Percentiles rank a stretch among this genome's conserved stretches.
Conservation (phyloP, 495 filamentous ascomycete genomes). For the Daldinia vernicosa region DNA sequence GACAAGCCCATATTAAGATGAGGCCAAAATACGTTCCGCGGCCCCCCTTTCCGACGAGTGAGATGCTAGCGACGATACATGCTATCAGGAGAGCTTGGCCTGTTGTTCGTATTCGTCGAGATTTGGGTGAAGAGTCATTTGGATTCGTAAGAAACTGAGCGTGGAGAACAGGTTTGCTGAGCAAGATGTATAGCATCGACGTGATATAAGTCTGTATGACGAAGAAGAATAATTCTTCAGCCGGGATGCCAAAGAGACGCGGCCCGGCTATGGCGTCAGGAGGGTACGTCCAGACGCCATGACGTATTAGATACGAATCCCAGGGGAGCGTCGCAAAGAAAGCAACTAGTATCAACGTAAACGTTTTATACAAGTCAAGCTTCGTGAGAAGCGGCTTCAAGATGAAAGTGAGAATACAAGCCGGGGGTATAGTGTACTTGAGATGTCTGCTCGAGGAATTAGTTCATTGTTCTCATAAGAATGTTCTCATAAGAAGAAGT, state of each 20-base stretch:
- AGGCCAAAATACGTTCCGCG: constrained; percentile 69
- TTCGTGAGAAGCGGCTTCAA: constrained; percentile 66
- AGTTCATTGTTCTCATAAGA: neutral
- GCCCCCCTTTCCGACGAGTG: constrained; percentile 53
- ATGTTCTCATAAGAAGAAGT: neutral
- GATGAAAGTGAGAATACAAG: constrained; percentile 62
- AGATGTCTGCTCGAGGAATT: constrained; percentile 60
- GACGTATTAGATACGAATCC: constrained; percentile 74
- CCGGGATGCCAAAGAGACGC: constrained; percentile 65
- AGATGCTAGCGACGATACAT: constrained; percentile 49
- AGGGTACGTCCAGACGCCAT: constrained; percentile 74
- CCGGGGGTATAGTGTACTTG: constrained; percentile 72
- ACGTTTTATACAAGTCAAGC: constrained; percentile 66
- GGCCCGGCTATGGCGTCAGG: constrained; percentile 64
- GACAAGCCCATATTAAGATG: constrained; percentile 71
- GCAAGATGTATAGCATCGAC: constrained; percentile 67
- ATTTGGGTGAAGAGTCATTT: constrained; percentile 30
- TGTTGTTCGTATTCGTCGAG: constrained; percentile 27
- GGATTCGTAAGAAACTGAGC: constrained; percentile 60
- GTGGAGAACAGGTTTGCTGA: constrained; percentile 69
- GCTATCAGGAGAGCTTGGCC: constrained; percentile 56
- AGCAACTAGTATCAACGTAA: constrained; percentile 64
- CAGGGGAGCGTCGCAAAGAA: constrained; percentile 71
- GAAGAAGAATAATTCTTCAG: constrained; percentile 78
- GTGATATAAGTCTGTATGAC: constrained; percentile 79